A percentile compares a stretch with the other conserved stretches of the same genome.
These are phyloP conservation scores for Cryphonectria japonica DNA, from an alignment of 2,329 filamentous ascomycete genomes.

Conservation along the genomic window DNA sequence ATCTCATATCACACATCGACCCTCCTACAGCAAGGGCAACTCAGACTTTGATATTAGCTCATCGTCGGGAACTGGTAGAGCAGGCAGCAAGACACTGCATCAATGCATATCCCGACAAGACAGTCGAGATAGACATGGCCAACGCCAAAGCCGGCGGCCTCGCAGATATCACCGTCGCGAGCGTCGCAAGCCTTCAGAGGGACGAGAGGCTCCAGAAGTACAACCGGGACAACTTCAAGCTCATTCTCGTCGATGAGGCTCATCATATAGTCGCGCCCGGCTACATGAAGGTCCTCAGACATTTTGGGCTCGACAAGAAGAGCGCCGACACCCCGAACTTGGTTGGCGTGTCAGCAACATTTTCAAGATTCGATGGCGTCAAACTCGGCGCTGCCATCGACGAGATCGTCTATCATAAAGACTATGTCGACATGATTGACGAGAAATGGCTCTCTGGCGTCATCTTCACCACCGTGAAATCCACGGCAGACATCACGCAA, in stretches of 20 bases:
- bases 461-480: slow-evolving; percentile 90
- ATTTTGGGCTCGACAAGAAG: slow-evolving; percentile 69
- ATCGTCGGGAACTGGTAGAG: slow-evolving; percentile 90
- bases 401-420: slow-evolving; percentile 93
- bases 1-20: slow-evolving; percentile 79
- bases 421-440: slow-evolving; percentile 70
- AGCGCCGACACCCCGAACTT: slow-evolving; percentile 63
- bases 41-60: slow-evolving; percentile 88
- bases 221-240: slow-evolving; percentile 78
- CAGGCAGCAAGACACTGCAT: slow-evolving; percentile 88
- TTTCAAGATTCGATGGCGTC: slow-evolving; percentile 80
- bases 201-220: slow-evolving; percentile 80
- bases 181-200: slow-evolving; percentile 81
- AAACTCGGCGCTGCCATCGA: slow-evolving; percentile 84
- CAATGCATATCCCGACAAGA: slow-evolving; percentile 77
- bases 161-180: slow-evolving; percentile 93
- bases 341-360: slow-evolving; percentile 82
- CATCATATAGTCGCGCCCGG: slow-evolving; percentile 90
- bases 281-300: slow-evolving; percentile 74
- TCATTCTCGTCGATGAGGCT: slow-evolving; percentile 92
- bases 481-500: slow-evolving; percentile 75
- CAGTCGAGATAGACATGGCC: slow-evolving; percentile 91
- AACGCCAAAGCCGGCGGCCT: slow-evolving; percentile 72
- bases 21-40: slow-evolving; percentile 60
- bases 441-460: slow-evolving; percentile 92